These are phyloP conservation scores for Solanum piurae DNA, from an alignment of 257 asterid species.

Conservation along the genomic window DNA sequence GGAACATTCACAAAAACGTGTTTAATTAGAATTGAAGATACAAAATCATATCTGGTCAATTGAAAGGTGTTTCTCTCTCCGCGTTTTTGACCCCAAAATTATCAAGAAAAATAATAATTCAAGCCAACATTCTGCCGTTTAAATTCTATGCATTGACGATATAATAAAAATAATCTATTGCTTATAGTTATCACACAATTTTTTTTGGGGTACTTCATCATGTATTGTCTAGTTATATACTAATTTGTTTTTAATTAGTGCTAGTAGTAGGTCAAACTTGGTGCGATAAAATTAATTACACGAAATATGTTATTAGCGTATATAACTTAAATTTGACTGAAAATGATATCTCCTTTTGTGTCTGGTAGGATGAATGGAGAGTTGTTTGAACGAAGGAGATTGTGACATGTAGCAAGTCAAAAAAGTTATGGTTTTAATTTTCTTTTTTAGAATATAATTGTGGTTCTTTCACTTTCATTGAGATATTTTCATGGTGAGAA, in stretches of 20 bases:
- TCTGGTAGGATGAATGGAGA: background rate
- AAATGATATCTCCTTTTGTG: background rate
- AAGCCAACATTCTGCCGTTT: background rate
- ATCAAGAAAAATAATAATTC: background rate
- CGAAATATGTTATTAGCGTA: background rate
- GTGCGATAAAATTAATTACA: accelerated
- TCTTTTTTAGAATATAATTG: background rate
- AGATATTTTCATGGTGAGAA: background rate
- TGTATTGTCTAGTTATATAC: background rate
- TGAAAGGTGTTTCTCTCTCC: conserved; percentile 12
- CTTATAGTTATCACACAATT: background rate
- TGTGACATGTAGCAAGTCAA: background rate
- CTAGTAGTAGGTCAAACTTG: background rate
- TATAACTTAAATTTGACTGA: no score
- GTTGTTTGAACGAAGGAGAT: background rate
- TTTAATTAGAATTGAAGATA: conserved; percentile 4
- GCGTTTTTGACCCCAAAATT: background rate
- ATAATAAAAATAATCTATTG: background rate
- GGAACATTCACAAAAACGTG: conserved; percentile 18
- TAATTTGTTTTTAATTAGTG: background rate
- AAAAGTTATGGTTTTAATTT: background rate
- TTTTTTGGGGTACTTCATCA: background rate
- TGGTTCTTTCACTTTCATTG: background rate
- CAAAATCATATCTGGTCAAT: background rate
- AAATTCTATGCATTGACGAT: background rate